Evolutionary conservation across 1,284 basidiomycete genomes (phyloP), one percentile per base, ranked within the genome.

Genomic region (Ganoderma leucocontextum): DNA sequence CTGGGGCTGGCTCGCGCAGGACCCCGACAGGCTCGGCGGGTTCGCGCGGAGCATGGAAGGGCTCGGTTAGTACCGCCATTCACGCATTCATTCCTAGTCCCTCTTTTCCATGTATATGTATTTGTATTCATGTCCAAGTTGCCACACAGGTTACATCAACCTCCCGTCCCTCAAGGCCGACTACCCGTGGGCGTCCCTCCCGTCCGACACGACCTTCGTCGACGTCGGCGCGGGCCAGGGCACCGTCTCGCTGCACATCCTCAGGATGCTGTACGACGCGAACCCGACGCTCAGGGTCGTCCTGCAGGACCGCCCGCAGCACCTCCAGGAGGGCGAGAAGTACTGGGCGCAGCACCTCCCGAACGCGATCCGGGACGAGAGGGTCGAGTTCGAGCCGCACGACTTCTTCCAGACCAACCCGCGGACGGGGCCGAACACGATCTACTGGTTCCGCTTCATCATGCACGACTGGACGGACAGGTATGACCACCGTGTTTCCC

Each of bases 161-260:
- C 22, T 64, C 3, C 53, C 63, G 29, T 42, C 63, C 4, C 42
- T 64, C 29, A 42, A 64, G 41, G 63, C 35, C 38, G 63, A 64
- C 55, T 64, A 58, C 41, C 63, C 63, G 8, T 64, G 63, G 63
- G 55, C 22, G n/a, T 29, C 63, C 5, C 53, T 64, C 55, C 55
- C 63, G 39, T 55, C 63, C 53, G 39, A 58, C 7, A 57, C 63
- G 25, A 64, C 63, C 22, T 44, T 64, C 55, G 63, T 64, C 39
- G 63, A 64, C 38, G 63, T 64, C 19, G 63, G 63, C 19, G 53
- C 39, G 9, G 63, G 63, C 29, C 63, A 64, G 63, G 63, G 63
- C 25, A 42, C 53, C 7, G 63, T 64, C 25, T 55, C 63, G 3
- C 52, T 64, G 53, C 63, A 64, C 63, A 29, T 64, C 41, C 63